These are phyloP conservation scores for Dovyalis caffra DNA, from an alignment of 345 rosid species.

Conservation along the genomic window DNA sequence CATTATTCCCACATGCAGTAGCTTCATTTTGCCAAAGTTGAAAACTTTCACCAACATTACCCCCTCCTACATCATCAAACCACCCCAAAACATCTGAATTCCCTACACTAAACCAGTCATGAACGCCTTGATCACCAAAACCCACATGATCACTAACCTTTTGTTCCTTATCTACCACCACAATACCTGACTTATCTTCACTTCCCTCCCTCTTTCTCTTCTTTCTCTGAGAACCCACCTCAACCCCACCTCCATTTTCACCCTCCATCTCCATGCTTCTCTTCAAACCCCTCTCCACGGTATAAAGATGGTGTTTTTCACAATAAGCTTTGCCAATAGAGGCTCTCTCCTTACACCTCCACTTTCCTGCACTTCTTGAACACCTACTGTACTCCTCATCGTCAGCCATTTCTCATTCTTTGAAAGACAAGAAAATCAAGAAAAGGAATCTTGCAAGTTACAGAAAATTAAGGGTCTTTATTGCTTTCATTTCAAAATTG, in stretches of 20 bases:
- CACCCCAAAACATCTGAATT: constrained; percentile 17
- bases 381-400: too few species aligned
- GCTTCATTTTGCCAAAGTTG: constrained; percentile 24
- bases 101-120: constrained; percentile 15
- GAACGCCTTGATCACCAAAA: constrained; percentile 8
- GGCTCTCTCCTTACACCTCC: too few species aligned
- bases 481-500: too few species aligned
- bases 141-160: background rate
- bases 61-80: constrained; percentile 19
- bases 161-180: background rate
- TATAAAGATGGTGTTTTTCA: constrained; percentile 1
- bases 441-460: too few species aligned
- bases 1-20: constrained; percentile 13
- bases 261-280: constrained; percentile 11
- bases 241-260: constrained; percentile 17
- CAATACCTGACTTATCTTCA: constrained; percentile 1
- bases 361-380: too few species aligned
- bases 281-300: background rate
- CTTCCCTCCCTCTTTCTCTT: constrained; percentile 15
- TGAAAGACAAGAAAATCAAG: too few species aligned
- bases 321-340: background rate
- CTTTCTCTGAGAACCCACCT: constrained; percentile 9
- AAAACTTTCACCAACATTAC: constrained; percentile 19
- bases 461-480: too few species aligned
- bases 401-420: too few species aligned